Percentiles rank a stretch among this genome's conserved stretches.
Conservation (phyloP, 805 yeast genomes). For the Suhomyces vadensis region DNA sequence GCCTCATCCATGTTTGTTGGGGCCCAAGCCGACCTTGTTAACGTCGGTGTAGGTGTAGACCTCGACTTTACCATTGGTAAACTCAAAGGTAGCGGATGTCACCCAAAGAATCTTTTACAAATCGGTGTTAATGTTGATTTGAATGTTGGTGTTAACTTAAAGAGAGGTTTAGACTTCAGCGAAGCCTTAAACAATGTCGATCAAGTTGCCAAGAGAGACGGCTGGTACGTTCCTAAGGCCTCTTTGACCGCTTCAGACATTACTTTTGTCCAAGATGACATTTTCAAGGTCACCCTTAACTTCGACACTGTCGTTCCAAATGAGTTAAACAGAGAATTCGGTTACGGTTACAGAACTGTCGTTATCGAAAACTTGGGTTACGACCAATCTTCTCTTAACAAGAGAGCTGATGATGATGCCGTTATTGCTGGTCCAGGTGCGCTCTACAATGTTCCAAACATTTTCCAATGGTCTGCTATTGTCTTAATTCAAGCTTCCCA, state of each 20-base stretch:
- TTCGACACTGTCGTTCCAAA: slow-evolving; percentile 20
- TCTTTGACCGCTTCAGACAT: slow-evolving; percentile 19
- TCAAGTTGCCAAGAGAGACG: slow-evolving; percentile 9
- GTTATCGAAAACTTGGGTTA: slow-evolving; percentile 13
- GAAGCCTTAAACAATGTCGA: background rate
- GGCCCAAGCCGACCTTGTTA: slow-evolving; percentile 7
- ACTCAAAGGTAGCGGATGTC: slow-evolving; percentile 10
- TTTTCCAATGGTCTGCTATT: slow-evolving; percentile 19
- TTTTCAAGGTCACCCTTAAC: slow-evolving; percentile 20
- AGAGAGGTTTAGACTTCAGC: slow-evolving; percentile 11
- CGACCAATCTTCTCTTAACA: slow-evolving; percentile 9
- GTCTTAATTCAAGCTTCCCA: slow-evolving; percentile 16
- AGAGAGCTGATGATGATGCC: slow-evolving; percentile 8
- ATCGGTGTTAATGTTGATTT: slow-evolving; percentile 14
- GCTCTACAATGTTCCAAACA: slow-evolving; percentile 11
- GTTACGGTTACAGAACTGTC: slow-evolving; percentile 9
- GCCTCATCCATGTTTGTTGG: slow-evolving; percentile 10
- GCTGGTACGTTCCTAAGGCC: slow-evolving; percentile 17
- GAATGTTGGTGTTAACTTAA: slow-evolving; percentile 12
- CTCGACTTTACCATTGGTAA: slow-evolving; percentile 13
- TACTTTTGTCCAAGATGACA: slow-evolving; percentile 16
- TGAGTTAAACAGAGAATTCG: slow-evolving; percentile 13
- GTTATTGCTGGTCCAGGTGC: slow-evolving; percentile 15
- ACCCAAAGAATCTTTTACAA: slow-evolving; percentile 9
- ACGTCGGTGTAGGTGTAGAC: slow-evolving; percentile 9